Evolutionary conservation across 1,284 basidiomycete genomes (phyloP).

Genomic region (Laetiporus sulphureus): DNA sequence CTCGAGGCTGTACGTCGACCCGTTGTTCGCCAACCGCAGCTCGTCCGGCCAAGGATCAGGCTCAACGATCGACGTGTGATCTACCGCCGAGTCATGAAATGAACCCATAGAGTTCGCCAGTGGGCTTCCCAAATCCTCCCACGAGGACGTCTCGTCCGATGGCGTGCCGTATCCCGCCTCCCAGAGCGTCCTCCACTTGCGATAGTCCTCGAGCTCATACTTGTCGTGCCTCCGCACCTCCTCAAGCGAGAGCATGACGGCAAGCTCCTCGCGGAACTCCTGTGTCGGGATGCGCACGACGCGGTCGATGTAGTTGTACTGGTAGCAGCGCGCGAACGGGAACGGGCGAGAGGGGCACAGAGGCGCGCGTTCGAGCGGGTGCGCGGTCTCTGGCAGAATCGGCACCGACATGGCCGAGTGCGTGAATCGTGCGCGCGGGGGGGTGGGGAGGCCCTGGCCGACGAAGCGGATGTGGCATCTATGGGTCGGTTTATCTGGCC

Average conservation of each 20-base stretch:
- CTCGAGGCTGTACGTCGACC: too few species aligned
- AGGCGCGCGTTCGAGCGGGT: neutral
- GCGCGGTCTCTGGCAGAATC: neutral
- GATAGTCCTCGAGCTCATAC: neutral
- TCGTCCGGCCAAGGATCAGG: too few species aligned
- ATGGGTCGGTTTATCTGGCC: neutral
- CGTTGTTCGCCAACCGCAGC: too few species aligned
- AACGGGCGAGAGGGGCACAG: neutral
- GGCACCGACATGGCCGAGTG: neutral
- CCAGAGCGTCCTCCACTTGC: neutral
- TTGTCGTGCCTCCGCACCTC: neutral
- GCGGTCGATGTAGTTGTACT: neutral
- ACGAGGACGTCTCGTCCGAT: too few species aligned
- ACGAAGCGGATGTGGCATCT: neutral
- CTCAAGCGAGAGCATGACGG: neutral
- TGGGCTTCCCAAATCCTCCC: too few species aligned
- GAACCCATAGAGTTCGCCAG: too few species aligned
- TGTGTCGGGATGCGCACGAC: conserved; percentile 1
- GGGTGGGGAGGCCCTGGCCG: neutral
- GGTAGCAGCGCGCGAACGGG: conserved; percentile 2
- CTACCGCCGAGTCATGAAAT: too few species aligned
- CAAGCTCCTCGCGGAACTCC: neutral
- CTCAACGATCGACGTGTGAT: too few species aligned
- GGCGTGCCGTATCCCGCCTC: too few species aligned
- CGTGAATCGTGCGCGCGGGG: neutral